Conservation (phyloP, 352 stramenopile genomes). For the Phytophthora quininea region DNA sequence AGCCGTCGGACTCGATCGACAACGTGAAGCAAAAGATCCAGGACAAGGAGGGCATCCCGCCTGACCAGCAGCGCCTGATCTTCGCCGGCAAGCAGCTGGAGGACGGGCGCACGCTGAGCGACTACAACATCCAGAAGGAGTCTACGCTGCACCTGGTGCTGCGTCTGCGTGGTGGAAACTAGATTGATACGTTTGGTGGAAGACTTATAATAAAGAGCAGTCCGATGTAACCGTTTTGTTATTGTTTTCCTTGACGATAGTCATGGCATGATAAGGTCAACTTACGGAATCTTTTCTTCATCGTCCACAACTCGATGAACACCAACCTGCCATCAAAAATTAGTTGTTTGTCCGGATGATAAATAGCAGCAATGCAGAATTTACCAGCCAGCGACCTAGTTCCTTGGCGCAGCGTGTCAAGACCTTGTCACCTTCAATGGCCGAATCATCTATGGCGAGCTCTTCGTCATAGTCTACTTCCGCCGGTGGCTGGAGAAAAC, state of each 20-base stretch:
- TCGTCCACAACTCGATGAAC: slow-evolving; percentile 45
- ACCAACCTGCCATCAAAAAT: slow-evolving; percentile 36
- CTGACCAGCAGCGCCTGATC: slow-evolving; percentile 1
- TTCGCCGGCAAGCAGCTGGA: slow-evolving; percentile 70
- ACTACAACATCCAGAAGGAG: slow-evolving; percentile 97
- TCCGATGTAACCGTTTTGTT: no score
- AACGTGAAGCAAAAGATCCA: slow-evolving; percentile 1
- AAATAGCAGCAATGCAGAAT: slow-evolving; percentile 9
- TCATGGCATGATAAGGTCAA: no score
- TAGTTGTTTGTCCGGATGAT: background rate
- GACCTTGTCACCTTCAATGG: slow-evolving; percentile 59
- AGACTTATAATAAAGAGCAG: no score
- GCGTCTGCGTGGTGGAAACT: slow-evolving; percentile 78
- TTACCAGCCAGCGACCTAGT: slow-evolving; percentile 65
- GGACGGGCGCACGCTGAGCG: slow-evolving; percentile 89
- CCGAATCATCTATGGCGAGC: slow-evolving; percentile 38
- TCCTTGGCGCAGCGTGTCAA: slow-evolving; percentile 65
- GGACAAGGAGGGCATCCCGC: background rate
- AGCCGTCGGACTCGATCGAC: slow-evolving; percentile 3
- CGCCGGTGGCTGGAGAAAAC: slow-evolving; percentile 63
- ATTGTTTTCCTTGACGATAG: no score
- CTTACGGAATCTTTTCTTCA: slow-evolving; percentile 28
- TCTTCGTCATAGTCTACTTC: slow-evolving; percentile 37
- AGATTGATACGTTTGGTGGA: no score
- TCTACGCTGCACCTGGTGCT: slow-evolving; percentile 96